A percentile compares a stretch with the other conserved stretches of the same genome.
phyloP scores from a whole-genome alignment of 306 rosid genomes.

The Delonix regia region DNA sequence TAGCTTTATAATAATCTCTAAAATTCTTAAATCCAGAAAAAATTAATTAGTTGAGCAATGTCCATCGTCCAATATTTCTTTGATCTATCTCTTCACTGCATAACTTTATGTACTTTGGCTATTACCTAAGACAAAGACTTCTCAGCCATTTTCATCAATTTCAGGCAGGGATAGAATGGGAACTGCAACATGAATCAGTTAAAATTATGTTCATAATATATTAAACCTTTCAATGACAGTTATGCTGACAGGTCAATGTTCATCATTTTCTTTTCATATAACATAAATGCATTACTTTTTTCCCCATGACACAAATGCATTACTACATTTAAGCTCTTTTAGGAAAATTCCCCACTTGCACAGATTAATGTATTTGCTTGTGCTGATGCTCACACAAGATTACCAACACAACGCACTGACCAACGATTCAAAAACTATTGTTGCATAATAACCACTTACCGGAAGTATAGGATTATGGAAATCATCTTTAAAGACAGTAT shows the following conservation, averaged over 20 bases:
- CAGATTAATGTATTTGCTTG: background rate
- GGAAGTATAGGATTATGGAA: conserved; percentile 67
- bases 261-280: background rate
- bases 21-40: background rate
- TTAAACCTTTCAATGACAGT: background rate
- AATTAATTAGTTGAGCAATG: background rate
- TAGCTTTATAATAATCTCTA: background rate
- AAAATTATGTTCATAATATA: background rate
- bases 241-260: background rate
- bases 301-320: background rate
- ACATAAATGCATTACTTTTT: background rate
- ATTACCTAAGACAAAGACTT: background rate
- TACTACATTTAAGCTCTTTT: background rate
- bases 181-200: background rate
- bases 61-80: background rate
- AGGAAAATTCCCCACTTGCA: background rate
- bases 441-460: conserved; percentile 42
- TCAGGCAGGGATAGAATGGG: background rate
- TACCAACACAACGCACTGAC: background rate
- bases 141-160: background rate
- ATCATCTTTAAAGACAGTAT: conserved; percentile 59
- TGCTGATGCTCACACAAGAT: background rate
- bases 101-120: background rate
- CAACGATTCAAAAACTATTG: background rate
- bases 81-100: background rate